Base-by-base conservation (phyloP, 768 basidiomycete genomes). In the Auriscalpium orientale region DNA sequence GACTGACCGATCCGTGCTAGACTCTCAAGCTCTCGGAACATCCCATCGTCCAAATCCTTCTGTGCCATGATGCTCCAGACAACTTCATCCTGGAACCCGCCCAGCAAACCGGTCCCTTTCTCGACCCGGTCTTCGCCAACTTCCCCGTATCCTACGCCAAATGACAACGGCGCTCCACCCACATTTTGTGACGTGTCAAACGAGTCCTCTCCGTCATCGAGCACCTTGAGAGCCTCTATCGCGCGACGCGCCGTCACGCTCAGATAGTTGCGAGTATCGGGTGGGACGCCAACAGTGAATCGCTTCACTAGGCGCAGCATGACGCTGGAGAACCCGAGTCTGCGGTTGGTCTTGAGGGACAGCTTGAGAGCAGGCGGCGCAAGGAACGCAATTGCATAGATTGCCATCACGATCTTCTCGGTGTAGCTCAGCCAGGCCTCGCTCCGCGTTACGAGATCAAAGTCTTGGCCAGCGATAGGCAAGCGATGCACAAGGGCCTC, bases 71-170 rank as follows among this genome's bases (percentile, higher is more conserved):
- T 69, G 33, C 85, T 81, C 84, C 84, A 86, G 40, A 84, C 76
- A 34, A 84, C 66, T 45, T 76, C 74, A 53, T 86, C 87, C 58
- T 84, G 81, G 65, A 85, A 78, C 8, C 85, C 85, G 53, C 83
- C 87, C 35, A 91, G 73, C 53, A 92, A 68, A 2, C 90, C 90
- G 18, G 82, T 85, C 8, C 91, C 91, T 58, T 76, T 82, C 67
- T 92, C 89, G 48, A 78, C 71, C 10, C 74, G 74, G 16, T 69
- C 78, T 62, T 90, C 87, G 8, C 81, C 83, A 45, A 80, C 77
- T 66, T 91, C 91, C 1, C 85, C 82, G 64, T 86, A 91, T 13
- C 88, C 90, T 79, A 92, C 87, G n/a, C 89, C 90, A 66, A 91
- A 92, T 5, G 86, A 76, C 51, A 92, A 76, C 4, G 81, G 79